Evolutionary conservation across 1,139 yeast genomes (phyloP).

Genomic region (Schwanniomyces etchellsii): DNA sequence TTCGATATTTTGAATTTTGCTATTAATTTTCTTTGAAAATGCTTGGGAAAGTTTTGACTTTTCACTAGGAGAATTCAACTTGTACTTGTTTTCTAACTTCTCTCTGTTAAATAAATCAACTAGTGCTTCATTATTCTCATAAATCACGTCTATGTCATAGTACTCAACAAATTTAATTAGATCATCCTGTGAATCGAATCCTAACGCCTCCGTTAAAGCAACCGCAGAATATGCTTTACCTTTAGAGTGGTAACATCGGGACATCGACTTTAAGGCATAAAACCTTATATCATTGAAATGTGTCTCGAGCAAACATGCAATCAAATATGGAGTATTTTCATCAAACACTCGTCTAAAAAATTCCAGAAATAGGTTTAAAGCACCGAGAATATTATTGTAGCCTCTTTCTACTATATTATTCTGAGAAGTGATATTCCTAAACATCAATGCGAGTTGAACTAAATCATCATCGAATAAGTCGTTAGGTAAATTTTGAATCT

Average conservation of each 20-base stretch:
- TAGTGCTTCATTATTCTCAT: slow-evolving; percentile 30
- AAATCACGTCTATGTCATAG: slow-evolving; percentile 51
- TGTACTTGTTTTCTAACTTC: slow-evolving; percentile 37
- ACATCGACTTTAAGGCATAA: slow-evolving; percentile 65
- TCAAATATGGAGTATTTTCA: slow-evolving; percentile 55
- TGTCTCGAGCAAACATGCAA: slow-evolving; percentile 73
- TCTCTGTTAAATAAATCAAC: slow-evolving; percentile 56
- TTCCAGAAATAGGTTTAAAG: slow-evolving; percentile 54
- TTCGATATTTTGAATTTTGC: slow-evolving; percentile 31
- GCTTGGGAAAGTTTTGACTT: slow-evolving; percentile 54
- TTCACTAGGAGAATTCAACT: slow-evolving; percentile 35
- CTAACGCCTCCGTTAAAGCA: slow-evolving; percentile 46
- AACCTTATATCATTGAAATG: slow-evolving; percentile 77
- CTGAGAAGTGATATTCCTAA: slow-evolving; percentile 63
- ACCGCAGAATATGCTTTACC: slow-evolving; percentile 58
- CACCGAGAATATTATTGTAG: slow-evolving; percentile 50
- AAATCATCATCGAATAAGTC: slow-evolving; percentile 46
- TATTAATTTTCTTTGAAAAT: slow-evolving; percentile 48
- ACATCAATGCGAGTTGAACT: slow-evolving; percentile 68
- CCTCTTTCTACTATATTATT: slow-evolving; percentile 60
- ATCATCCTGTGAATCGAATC: slow-evolving; percentile 58
- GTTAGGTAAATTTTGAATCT: slow-evolving; percentile 62
- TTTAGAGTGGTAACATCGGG: slow-evolving; percentile 63
- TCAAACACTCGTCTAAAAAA: slow-evolving; percentile 57
- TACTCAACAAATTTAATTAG: slow-evolving; percentile 53